These are phyloP conservation scores for Lipomyces yarrowii DNA, from an alignment of 1,139 yeast species.

Conservation along the genomic window DNA sequence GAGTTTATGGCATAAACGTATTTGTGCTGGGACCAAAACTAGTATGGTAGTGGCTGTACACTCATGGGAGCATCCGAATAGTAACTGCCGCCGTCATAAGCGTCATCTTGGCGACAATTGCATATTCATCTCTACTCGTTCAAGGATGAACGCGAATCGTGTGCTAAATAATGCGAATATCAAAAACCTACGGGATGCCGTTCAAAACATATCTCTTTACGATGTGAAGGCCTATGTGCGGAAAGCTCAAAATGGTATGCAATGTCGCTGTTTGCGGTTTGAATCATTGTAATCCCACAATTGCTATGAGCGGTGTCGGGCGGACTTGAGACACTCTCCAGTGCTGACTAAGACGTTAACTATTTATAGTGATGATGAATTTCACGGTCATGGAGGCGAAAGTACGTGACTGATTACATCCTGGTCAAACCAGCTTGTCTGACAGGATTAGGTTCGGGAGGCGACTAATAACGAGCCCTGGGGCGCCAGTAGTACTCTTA, in stretches of 20 bases:
- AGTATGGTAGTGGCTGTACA: no score
- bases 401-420: conserved; percentile 46
- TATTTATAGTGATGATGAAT: conserved; percentile 68
- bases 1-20: background rate
- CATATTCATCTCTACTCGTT: background rate
- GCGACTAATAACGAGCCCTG: conserved; percentile 99
- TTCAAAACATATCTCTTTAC: conserved; percentile 71
- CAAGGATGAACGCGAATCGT: conserved; percentile 25
- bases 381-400: conserved; percentile 94
- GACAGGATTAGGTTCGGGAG: conserved; percentile 56
- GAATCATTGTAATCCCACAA: background rate
- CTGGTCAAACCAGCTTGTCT: background rate
- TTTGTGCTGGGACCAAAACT: no score
- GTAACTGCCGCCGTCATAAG: no score
- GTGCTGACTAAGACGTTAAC: background rate
- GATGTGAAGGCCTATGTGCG: conserved; percentile 98
- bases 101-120: no score
- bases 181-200: conserved; percentile 70
- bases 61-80: no score
- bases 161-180: conserved; percentile 41
- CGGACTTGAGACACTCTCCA: background rate
- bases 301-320: background rate
- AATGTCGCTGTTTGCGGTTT: background rate
- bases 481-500: conserved; percentile 94
- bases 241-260: conserved; percentile 83